Conservation (phyloP, 441 rosid genomes). For the Raphanus hybrid region DNA sequence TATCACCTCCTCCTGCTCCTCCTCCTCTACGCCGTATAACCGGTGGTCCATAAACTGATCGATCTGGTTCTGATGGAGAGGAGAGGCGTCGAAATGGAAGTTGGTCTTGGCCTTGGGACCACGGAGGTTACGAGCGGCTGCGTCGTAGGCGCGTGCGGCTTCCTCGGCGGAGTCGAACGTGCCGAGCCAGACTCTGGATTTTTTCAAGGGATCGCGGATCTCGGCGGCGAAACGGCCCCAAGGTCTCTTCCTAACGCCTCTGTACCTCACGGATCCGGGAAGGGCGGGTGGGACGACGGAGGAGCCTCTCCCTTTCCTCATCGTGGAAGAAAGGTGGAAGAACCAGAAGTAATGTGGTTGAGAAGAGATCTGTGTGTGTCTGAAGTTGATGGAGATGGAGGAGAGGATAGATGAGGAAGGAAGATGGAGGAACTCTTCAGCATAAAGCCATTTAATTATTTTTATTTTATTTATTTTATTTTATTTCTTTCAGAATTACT, state of each 20-base stretch:
- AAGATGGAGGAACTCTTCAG: constrained; percentile 19
- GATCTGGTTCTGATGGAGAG: constrained; percentile 38
- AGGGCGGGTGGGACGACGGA: constrained; percentile 42
- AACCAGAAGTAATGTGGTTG: constrained; percentile 27
- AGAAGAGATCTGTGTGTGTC: constrained; percentile 38
- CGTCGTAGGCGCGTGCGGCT: constrained; percentile 85
- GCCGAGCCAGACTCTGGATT: constrained; percentile 87
- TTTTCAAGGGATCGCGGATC: constrained; percentile 89
- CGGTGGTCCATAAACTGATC: constrained; percentile 58
- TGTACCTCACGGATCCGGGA: constrained; percentile 58
- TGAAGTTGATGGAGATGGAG: constrained; percentile 32
- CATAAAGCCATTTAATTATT: constrained; percentile 3
- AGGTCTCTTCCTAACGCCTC: constrained; percentile 87
- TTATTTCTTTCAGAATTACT: too few species aligned
- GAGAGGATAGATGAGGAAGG: constrained; percentile 34
- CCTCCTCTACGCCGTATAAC: constrained; percentile 44
- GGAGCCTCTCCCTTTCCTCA: constrained; percentile 67
- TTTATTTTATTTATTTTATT: too few species aligned
- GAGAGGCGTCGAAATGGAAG: constrained; percentile 50
- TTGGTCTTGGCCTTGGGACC: constrained; percentile 88
- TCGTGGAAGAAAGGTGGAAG: constrained; percentile 2
- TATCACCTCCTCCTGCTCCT: constrained; percentile 29
- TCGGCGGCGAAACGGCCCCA: constrained; percentile 90
- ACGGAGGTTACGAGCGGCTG: constrained; percentile 76
- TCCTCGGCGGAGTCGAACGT: constrained; percentile 86